Percentiles rank a stretch among this genome's conserved stretches.
These are phyloP conservation scores for Thyridium curvatum DNA, from an alignment of 2,329 filamentous ascomycete species.

Conservation along the genomic window DNA sequence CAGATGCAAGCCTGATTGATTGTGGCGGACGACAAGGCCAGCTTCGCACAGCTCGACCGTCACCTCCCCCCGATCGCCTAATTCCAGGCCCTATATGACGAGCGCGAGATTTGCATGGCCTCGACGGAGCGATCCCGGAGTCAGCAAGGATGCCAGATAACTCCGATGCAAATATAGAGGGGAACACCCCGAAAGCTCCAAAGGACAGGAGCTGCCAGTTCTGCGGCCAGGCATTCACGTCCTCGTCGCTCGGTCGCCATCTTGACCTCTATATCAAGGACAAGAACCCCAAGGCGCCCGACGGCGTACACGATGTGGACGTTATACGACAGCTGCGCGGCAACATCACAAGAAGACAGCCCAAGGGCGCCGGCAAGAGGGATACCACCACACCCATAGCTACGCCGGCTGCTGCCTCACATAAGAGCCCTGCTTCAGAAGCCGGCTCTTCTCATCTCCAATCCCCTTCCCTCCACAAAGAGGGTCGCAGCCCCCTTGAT, in stretches of 20 bases:
- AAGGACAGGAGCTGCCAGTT: conserved; percentile 90
- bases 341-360: conserved; percentile 79
- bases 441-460: conserved; percentile 21
- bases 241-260: conserved; percentile 86
- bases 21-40: too few relatives aligned
- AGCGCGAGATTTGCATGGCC: too few relatives aligned
- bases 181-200: conserved; percentile 39
- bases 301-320: conserved; percentile 85
- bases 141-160: conserved; percentile 17
- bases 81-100: too few relatives aligned
- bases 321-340: conserved; percentile 80
- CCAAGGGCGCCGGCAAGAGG: conserved; percentile 52
- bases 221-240: conserved; percentile 86
- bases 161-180: conserved; percentile 22
- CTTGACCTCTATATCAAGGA: conserved; percentile 91
- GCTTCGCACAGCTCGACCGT: too few relatives aligned
- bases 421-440: conserved; percentile 34
- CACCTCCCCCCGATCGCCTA: too few relatives aligned
- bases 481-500: conserved; percentile 34
- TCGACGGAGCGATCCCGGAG: conserved; percentile 14
- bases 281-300: conserved; percentile 81
- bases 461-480: conserved; percentile 32
- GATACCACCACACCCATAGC: conserved; percentile 54
- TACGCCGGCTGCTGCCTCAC: conserved; percentile 37
- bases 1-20: too few relatives aligned